Evolutionary conservation across 768 basidiomycete species (phyloP), one percentile per base, ranked within the genome.

Genomic region (Boletus subparvulus): DNA sequence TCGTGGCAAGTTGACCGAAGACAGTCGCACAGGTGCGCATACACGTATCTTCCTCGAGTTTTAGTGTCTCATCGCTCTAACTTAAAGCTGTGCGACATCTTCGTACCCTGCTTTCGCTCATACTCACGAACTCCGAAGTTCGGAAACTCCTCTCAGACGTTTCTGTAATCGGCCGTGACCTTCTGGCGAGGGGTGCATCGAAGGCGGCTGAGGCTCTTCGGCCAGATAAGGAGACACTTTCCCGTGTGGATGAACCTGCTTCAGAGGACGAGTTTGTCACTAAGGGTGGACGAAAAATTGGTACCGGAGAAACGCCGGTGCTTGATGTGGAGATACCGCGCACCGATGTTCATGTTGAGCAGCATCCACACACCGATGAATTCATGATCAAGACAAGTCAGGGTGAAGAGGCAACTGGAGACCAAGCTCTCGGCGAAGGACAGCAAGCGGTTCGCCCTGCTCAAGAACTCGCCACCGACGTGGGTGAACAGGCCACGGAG

Each of bases 91-190:
- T 90, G 45, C 80, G 81, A 53, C 92, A 98, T 73, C 83, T 98
- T 16, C 91, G 94, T 61, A 94, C 94, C 0, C 82, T 99, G 46
- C 78, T 92, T 57, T 83, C 83, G 42, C 87, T 98, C 65, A 78
- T 98, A 65, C 79, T 94, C 59, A 96, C 95, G 68, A 99, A 99
- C 75, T 88, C 90, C 0, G 91, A 96, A 75, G 88, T 90, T 32
- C 88, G 94, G 65, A 96, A 97, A 70, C 85, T 97, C 30, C 73
- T 95, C 50, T 81, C 84, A 2, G 92, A 94, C 72, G 86, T 90
- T 60, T 81, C 83, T 11, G 70, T 87, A 55, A 85, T 92, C 47
- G 90, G 90, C 0, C 87, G 92, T 41, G 93, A 96, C 70, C 78
- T 97, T 52, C 84, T 96, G 59, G 84, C 91, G 5, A 86, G 82